A percentile compares a stretch with the other conserved stretches of the same genome.
Evolutionary conservation across 2,329 filamentous ascomycete species (phyloP).

Genomic region (Claviceps fusiformis): DNA sequence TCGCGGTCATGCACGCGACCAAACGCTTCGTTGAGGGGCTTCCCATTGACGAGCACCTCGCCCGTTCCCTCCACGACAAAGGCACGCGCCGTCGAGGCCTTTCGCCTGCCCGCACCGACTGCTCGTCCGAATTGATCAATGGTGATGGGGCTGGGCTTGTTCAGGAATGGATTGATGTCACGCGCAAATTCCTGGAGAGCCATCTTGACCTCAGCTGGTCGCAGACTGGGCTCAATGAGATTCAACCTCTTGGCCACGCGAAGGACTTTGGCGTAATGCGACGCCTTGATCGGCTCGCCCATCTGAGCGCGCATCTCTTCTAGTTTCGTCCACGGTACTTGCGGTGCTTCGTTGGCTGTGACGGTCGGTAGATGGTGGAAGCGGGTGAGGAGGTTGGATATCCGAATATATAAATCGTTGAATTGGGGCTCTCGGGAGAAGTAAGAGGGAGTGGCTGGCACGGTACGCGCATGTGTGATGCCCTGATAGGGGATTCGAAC

Average conservation of each 20-base stretch:
- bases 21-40: slow-evolving; percentile 69
- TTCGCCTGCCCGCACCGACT: slow-evolving; percentile 70
- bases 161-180: slow-evolving; percentile 56
- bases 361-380: slow-evolving; percentile 62
- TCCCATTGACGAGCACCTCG: slow-evolving; percentile 81
- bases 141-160: slow-evolving; percentile 45
- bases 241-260: slow-evolving; percentile 68
- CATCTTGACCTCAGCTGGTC: slow-evolving; percentile 53
- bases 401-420: slow-evolving; percentile 66
- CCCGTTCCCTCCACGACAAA: slow-evolving; percentile 88
- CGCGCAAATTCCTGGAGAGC: slow-evolving; percentile 61
- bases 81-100: slow-evolving; percentile 72
- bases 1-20: slow-evolving; percentile 85
- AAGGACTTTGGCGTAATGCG: slow-evolving; percentile 68
- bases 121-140: slow-evolving; percentile 70
- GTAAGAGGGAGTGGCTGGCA: slow-evolving; percentile 84
- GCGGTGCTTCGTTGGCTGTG: slow-evolving; percentile 50
- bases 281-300: slow-evolving; percentile 59
- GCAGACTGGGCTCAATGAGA: slow-evolving; percentile 66
- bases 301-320: slow-evolving; percentile 58
- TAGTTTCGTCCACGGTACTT: slow-evolving; percentile 68
- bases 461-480: slow-evolving; percentile 49
- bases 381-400: slow-evolving; percentile 58
- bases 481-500: slow-evolving; percentile 18
- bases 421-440: slow-evolving; percentile 79